Conservation (phyloP, 768 basidiomycete genomes). For the Tylopilus sp. region DNA sequence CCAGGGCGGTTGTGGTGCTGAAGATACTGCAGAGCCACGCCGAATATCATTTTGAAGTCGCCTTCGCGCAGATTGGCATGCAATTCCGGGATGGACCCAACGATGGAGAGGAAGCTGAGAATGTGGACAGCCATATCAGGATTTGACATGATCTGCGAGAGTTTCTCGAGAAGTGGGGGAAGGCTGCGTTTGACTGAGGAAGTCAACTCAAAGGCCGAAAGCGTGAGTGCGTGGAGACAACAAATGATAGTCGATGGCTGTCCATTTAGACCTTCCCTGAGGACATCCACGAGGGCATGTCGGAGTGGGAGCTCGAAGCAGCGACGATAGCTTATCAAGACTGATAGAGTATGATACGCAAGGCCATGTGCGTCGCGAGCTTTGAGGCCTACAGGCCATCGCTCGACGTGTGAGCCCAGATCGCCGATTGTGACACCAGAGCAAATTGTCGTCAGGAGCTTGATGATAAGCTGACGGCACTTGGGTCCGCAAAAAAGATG, state of each 20-base stretch:
- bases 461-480: constrained; percentile 58
- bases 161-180: constrained; percentile 76
- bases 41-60: constrained; percentile 93
- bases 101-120: constrained; percentile 83
- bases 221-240: constrained; percentile 84
- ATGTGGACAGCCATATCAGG: constrained; percentile 95
- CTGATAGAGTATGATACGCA: constrained; percentile 82
- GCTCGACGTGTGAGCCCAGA: constrained; percentile 53
- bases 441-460: constrained; percentile 66
- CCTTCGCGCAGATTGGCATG: constrained; percentile 89
- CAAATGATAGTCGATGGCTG: constrained; percentile 79
- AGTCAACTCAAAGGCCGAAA: constrained; percentile 85
- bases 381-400: constrained; percentile 61
- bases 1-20: constrained; percentile 79
- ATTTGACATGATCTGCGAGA: constrained; percentile 93
- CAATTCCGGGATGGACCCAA: constrained; percentile 75
- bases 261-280: constrained; percentile 65
- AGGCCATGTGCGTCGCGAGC: constrained; percentile 82
- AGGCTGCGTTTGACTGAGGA: constrained; percentile 77
- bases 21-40: constrained; percentile 90
- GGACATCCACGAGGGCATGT: constrained; percentile 70
- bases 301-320: constrained; percentile 69
- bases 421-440: constrained; percentile 55
- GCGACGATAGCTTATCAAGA: constrained; percentile 81
- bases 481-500: constrained; percentile 93